These are phyloP conservation scores for Trichosporon inkin DNA, from an alignment of 1,284 basidiomycete genomes.

Conservation along the genomic window DNA sequence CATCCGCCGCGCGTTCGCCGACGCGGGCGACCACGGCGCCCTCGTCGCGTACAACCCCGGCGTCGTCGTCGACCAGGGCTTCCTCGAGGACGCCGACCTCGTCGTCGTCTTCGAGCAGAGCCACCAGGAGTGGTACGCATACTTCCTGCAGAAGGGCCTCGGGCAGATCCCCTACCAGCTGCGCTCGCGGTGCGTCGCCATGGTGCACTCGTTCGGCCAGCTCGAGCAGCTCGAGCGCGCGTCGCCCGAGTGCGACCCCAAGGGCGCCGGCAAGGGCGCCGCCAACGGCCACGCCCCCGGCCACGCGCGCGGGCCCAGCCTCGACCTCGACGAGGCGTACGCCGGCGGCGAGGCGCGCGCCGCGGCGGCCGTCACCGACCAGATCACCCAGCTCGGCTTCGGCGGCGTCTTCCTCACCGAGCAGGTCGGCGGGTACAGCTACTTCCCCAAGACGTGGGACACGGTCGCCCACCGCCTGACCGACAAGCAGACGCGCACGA, in stretches of 20 bases:
- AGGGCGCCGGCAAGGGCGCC: background rate
- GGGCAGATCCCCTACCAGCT: slow-evolving; percentile 5
- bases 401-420: slow-evolving; percentile 12
- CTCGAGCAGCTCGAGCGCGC: background rate
- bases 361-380: background rate
- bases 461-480: background rate
- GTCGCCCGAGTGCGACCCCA: background rate
- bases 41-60: slow-evolving; percentile 16
- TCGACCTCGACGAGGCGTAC: background rate
- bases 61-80: slow-evolving; percentile 7
- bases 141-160: slow-evolving; percentile 9
- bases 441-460: slow-evolving; percentile 9
- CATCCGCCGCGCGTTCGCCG: slow-evolving; percentile 4
- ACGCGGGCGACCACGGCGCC: background rate
- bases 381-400: slow-evolving; percentile 9
- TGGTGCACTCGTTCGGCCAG: slow-evolving; percentile 14
- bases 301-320: background rate
- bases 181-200: slow-evolving; percentile 8
- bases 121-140: slow-evolving; percentile 2
- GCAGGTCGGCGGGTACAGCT: slow-evolving; percentile 12
- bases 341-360: background rate
- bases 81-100: slow-evolving; percentile 10
- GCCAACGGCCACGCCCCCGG: background rate
- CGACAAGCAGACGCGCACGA: background rate
- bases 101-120: slow-evolving; percentile 15